Base-by-base conservation (phyloP, 345 rosid genomes). In the Populus deltoides region DNA sequence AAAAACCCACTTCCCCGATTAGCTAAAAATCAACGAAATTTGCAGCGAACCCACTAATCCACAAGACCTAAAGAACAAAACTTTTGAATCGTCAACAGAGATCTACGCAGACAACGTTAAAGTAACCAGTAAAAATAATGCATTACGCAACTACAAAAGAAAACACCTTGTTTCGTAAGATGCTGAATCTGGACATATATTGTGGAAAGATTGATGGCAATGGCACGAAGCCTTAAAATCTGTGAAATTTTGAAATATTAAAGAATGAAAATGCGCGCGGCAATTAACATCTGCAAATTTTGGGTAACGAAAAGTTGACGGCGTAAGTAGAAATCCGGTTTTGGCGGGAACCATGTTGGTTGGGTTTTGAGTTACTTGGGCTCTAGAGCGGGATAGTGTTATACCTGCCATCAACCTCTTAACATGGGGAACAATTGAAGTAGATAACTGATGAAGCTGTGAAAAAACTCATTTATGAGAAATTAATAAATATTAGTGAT, bases 291-390 rank as follows among this genome's bases (percentile, higher is more conserved):
- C 22, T 38, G 36, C 35, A 8, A n/a, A 24, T 24, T 33, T 22
- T 47, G 9, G 16, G 16, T 8, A 31, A 43, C 31, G 17, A 41
- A 6, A 45, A 9, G 18, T 63, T 35, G 4, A 59, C 16, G 47
- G 10, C 36, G 36, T 33, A 39, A 65, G 25, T 63, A 35, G 73
- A 65, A 57, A 36, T 77, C 73, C 66, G 11, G 74, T 35, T 68
- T 81, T 82, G 88, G 89, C 90, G 90, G 91, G 87, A 88, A 86
- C 68, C 75, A 62, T 68, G 59, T 25, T 55, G 45, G 78, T 71
- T 85, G 81, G 86, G 81, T 63, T 88, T 81, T 79, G 63, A 75
- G 79, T 57, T 55, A 33, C 63, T 73, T 74, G 29, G 68, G 15
- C 62, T 39, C 38, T 59, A 27, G 45, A 29, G 53, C 31, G n/a